These are phyloP conservation scores for Hordeum pubiflorum DNA, from an alignment of 202 grass and related monocot species.

Conservation along the genomic window DNA sequence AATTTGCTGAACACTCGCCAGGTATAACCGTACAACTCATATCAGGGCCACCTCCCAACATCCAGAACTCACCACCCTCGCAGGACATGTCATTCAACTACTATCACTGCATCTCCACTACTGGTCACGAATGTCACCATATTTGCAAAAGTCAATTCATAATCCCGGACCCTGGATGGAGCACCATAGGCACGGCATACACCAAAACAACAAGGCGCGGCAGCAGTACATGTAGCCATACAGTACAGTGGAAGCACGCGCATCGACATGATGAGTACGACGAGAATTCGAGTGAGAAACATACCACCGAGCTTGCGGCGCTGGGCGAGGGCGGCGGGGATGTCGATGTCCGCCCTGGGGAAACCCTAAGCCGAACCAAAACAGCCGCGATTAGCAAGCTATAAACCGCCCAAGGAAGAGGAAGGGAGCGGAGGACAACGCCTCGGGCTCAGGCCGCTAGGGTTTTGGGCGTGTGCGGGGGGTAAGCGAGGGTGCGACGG, in stretches of 20 bases:
- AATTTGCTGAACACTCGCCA: background rate
- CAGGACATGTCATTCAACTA: background rate
- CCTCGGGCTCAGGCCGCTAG: background rate
- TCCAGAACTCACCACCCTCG: background rate
- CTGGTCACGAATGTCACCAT: background rate
- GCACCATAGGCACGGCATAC: background rate
- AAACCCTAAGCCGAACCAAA: slow-evolving; percentile 47
- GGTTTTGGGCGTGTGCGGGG: background rate
- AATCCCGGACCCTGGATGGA: background rate
- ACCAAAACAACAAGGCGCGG: background rate
- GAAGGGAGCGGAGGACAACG: background rate
- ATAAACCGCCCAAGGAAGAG: background rate
- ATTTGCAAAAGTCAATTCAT: background rate
- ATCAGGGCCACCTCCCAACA: background rate
- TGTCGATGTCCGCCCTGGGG: slow-evolving; percentile 63
- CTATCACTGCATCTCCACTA: background rate
- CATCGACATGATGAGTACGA: background rate
- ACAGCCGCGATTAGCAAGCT: slow-evolving; percentile 3
- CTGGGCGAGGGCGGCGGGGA: slow-evolving; percentile 52
- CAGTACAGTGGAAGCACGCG: background rate
- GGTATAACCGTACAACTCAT: background rate
- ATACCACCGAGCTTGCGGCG: slow-evolving; percentile 56
- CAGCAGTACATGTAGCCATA: background rate
- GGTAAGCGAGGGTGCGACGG: background rate
- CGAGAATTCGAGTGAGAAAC: background rate